Evolutionary conservation across 2,329 filamentous ascomycete genomes (phyloP).

Genomic region (Huntiella omanensis): DNA sequence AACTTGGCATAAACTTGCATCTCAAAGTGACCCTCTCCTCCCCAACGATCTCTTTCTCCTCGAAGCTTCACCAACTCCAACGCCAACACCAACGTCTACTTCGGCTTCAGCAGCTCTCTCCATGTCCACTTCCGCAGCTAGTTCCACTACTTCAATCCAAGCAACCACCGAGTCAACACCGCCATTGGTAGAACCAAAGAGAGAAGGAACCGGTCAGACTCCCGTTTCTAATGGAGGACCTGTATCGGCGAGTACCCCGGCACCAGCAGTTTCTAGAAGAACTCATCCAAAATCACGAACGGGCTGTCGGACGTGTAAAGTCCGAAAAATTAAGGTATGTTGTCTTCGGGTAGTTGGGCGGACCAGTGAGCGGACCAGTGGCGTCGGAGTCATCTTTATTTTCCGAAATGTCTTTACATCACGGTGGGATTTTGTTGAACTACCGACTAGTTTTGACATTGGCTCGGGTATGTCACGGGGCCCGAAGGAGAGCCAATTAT

Average conservation of each 20-base stretch:
- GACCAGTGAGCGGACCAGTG: too few relatives aligned
- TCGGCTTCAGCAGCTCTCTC: background rate
- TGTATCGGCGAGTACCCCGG: background rate
- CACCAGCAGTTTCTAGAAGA: constrained; percentile 5
- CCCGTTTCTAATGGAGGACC: background rate
- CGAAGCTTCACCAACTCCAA: background rate
- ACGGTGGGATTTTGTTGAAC: too few relatives aligned
- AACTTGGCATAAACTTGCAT: constrained; percentile 7
- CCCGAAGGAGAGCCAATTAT: too few relatives aligned
- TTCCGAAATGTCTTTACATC: too few relatives aligned
- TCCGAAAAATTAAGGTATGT: constrained; percentile 14
- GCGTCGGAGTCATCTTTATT: too few relatives aligned
- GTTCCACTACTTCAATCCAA: too few relatives aligned
- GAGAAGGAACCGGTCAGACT: too few relatives aligned
- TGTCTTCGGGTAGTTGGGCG: background rate
- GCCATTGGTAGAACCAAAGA: too few relatives aligned
- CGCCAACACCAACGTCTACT: background rate
- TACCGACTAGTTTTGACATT: too few relatives aligned
- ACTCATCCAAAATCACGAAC: constrained; percentile 10
- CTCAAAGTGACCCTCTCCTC: background rate
- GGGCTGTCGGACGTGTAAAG: constrained; percentile 13
- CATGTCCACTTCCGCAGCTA: too few relatives aligned
- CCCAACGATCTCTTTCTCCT: constrained; percentile 3
- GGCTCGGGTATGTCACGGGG: too few relatives aligned
- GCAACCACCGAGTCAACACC: too few relatives aligned